phyloP scores from a whole-genome alignment of 2,329 filamentous ascomycete genomes.

The Aspergillus awamori region DNA sequence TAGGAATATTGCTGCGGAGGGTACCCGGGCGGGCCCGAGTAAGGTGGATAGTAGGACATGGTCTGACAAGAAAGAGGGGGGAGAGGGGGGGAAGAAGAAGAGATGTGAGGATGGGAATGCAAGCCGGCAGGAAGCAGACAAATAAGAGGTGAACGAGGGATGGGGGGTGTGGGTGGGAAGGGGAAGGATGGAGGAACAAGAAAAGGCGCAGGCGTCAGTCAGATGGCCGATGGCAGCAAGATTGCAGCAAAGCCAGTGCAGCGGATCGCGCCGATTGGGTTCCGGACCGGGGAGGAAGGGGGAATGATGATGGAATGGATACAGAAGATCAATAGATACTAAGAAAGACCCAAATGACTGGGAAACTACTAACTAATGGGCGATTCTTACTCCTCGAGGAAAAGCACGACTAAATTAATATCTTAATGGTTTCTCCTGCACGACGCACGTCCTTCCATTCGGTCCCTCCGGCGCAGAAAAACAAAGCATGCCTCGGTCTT shows the following conservation, averaged over 20 bases:
- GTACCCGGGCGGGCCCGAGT: slow-evolving; percentile 59
- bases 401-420: no score
- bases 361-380: no score
- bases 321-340: no score
- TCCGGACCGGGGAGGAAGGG: background rate
- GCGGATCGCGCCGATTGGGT: slow-evolving; percentile 1
- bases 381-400: no score
- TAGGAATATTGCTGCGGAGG: slow-evolving; percentile 48
- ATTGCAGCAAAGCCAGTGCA: background rate
- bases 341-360: no score
- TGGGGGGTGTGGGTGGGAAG: background rate
- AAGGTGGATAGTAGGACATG: slow-evolving; percentile 68
- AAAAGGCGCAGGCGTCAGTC: slow-evolving; percentile 19
- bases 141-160: slow-evolving; percentile 7
- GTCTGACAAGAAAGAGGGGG: slow-evolving; percentile 18
- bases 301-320: background rate
- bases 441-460: no score
- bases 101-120: slow-evolving; percentile 1
- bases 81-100: slow-evolving; percentile 5
- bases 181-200: slow-evolving; percentile 4
- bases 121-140: slow-evolving; percentile 11
- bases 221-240: slow-evolving; percentile 10
- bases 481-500: background rate
- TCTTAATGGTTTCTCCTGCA: no score
- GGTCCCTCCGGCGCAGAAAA: background rate